Conservation (phyloP, 768 basidiomycete genomes). For the Mycena leptocephala region DNA sequence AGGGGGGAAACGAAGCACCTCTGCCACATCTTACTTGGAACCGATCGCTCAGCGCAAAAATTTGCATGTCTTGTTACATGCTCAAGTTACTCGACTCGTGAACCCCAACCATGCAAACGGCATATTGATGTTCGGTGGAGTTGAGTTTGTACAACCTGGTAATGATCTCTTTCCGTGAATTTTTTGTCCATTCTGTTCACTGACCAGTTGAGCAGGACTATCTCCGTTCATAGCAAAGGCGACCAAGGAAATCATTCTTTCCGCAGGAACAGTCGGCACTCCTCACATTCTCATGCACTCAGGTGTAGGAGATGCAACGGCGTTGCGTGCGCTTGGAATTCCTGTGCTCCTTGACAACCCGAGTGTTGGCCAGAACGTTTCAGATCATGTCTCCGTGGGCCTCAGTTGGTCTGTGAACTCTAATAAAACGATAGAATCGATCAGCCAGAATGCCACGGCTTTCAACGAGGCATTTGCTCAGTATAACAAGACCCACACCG, state of each 20-base stretch:
- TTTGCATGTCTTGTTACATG: neutral
- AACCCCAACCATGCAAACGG: no score
- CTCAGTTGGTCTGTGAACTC: neutral
- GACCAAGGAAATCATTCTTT: neutral
- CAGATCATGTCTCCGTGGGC: neutral
- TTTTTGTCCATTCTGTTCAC: no score
- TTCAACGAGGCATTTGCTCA: neutral
- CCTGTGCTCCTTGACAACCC: neutral
- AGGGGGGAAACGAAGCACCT: neutral
- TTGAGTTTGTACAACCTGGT: no score
- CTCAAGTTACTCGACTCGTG: no score
- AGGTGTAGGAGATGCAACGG: neutral
- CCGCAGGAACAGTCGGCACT: neutral
- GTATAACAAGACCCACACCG: neutral
- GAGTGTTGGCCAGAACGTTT: neutral
- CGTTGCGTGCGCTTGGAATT: neutral
- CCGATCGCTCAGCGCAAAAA: neutral
- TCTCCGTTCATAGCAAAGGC: no score
- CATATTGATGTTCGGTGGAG: no score
- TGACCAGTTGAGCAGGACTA: no score
- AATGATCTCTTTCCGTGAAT: no score
- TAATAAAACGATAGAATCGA: neutral
- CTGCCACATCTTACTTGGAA: neutral
- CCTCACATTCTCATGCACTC: neutral
- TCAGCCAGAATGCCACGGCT: neutral